Conservation (phyloP, 208 protist species). For the Wallacemonas sp. region DNA sequence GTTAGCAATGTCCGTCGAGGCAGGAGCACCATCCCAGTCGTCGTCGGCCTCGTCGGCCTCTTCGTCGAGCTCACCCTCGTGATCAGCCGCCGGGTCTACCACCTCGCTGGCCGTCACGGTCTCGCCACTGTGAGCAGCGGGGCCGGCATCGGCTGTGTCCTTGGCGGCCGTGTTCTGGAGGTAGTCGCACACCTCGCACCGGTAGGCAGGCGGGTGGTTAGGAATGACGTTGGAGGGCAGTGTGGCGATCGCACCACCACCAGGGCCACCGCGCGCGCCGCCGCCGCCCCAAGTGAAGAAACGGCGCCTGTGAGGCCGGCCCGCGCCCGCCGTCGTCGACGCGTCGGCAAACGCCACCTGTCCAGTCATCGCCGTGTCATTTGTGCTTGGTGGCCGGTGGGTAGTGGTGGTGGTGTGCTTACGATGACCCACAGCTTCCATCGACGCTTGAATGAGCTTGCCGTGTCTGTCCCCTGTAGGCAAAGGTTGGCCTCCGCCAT, state of each 20-base stretch:
- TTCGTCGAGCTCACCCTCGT: constrained; percentile 11
- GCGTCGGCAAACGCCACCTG: no score
- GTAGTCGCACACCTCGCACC: constrained; percentile 60
- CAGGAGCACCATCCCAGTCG: constrained; percentile 14
- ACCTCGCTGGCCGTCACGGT: not conserved
- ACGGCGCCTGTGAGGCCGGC: no score
- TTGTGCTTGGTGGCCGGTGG: not conserved
- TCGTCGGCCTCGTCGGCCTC: constrained; percentile 24
- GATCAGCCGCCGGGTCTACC: not conserved
- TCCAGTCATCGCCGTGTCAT: not conserved
- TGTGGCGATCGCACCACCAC: not conserved
- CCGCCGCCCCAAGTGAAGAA: not conserved
- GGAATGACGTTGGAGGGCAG: constrained; percentile 21
- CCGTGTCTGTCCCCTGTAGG: not conserved
- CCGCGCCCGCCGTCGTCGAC: not conserved
- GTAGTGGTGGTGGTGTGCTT: not conserved
- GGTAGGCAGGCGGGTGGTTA: constrained; percentile 41
- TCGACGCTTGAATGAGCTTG: not conserved
- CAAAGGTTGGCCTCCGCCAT: no score
- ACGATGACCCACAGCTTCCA: not conserved
- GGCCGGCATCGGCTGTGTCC: not conserved
- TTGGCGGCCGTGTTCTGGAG: constrained; percentile 12
- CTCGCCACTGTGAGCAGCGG: not conserved
- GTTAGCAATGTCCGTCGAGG: constrained; percentile 59
- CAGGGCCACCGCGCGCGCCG: no score